Base-by-base conservation (phyloP, 257 asterid genomes). In the Gynochthodes officinalis region DNA sequence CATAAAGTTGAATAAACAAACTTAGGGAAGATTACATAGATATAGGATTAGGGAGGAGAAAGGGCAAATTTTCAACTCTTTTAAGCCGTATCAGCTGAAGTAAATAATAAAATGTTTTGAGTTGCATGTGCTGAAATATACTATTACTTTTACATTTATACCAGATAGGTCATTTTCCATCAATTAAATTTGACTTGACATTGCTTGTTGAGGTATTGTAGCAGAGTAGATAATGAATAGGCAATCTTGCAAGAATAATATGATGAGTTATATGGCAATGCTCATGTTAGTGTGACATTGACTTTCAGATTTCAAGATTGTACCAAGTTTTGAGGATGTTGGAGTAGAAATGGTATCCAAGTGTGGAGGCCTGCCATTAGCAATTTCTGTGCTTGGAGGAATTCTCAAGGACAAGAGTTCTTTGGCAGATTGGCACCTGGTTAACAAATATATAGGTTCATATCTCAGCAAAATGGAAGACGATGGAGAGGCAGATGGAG, bases 371-470 rank as follows among this genome's bases (percentile, higher is more conserved):
- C 72, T 86, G 30, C 88, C 89, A 64, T 78, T 84, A n/a, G 82
- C 89, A 3, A 74, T 86, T n/a, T 81, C 78, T 21, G 75, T 82
- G 18, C 75, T 81, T 37, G 88, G 84, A 33, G 86, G 87, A 15
- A 63, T 81, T 73, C 82, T 86, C 50, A 72, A 33, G 13, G 72
- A 65, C 4, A 64, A 58, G n/a, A 39, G 23, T 0, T 30, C 12
- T 1, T 52, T 19, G 73, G 42, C 32, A 57, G 25, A 35, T 42
- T 78, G 30, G 63, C 64, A 77, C 79, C 11, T 1, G 33, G 73
- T 64, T 9, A 40, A 39, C 69, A 64, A 2, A 21, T 6, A 63
- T 39, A 13, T 63, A 2, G 30, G 60, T 53, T 21, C 60, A 23
- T 53, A 53, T 53, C 60, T 58, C 28, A 58, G 12, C 37, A 27